Conservation (phyloP, 1,284 basidiomycete genomes). For the Moniliophthora roreri region DNA sequence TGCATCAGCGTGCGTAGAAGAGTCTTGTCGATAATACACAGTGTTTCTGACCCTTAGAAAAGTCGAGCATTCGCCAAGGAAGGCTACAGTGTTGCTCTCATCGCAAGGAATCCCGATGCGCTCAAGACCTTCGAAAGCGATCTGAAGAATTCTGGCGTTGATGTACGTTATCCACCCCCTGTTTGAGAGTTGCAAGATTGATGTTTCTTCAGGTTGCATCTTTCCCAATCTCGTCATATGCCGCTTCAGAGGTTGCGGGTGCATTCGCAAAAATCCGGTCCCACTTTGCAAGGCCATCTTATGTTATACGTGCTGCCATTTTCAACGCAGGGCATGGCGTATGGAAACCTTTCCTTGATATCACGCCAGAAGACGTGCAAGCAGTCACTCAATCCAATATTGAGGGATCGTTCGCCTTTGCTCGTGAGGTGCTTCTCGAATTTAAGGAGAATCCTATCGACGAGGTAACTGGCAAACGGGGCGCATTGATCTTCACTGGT, state of each 20-base stretch:
- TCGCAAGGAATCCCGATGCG: slow-evolving; percentile 58
- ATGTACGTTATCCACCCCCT: slow-evolving; percentile 38
- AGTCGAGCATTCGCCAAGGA: slow-evolving; percentile 64
- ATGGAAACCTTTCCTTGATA: slow-evolving; percentile 69
- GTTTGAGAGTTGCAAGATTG: not conserved
- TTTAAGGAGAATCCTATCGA: slow-evolving; percentile 57
- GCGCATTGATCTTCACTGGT: slow-evolving; percentile 76
- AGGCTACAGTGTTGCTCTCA: slow-evolving; percentile 69
- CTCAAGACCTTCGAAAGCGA: slow-evolving; percentile 55
- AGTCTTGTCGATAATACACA: slow-evolving; percentile 4
- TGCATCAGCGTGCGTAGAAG: slow-evolving; percentile 62
- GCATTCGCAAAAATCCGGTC: slow-evolving; percentile 56
- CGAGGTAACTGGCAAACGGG: slow-evolving; percentile 43
- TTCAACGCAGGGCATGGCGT: slow-evolving; percentile 62
- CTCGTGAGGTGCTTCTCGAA: slow-evolving; percentile 58
- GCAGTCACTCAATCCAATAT: slow-evolving; percentile 52
- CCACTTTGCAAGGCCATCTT: slow-evolving; percentile 47
- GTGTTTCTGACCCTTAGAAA: slow-evolving; percentile 1
- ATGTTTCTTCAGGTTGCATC: slow-evolving; percentile 45
- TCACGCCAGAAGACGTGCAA: slow-evolving; percentile 60
- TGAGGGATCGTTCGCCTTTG: slow-evolving; percentile 66
- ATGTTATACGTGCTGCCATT: slow-evolving; percentile 60
- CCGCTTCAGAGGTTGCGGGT: slow-evolving; percentile 46
- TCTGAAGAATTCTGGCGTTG: slow-evolving; percentile 57
- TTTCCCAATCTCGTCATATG: slow-evolving; percentile 62